Base-by-base conservation (phyloP, 2,329 filamentous ascomycete species). In the Sarocladium brachiariae region DNA sequence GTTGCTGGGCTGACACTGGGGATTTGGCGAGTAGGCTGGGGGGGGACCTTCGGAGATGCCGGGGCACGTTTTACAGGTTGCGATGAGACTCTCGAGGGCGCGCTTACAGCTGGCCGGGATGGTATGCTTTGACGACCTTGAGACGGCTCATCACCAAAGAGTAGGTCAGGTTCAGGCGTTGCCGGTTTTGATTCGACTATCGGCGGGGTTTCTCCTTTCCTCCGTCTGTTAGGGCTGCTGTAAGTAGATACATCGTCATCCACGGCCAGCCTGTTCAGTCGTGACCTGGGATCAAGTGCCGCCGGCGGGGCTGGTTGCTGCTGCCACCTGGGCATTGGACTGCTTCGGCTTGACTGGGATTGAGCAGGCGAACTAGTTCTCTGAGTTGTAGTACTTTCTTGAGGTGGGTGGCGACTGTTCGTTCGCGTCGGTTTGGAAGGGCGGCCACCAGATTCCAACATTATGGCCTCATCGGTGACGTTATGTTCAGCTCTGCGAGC, bases 211-310 rank as follows among this genome's bases (percentile, higher is more conserved):
- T 81, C 67, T 65, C 43, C 52, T 55, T 85, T 89, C 66, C 85
- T 92, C 61, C 90, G 80, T 57, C 90, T 79, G 19, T 87, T 87
- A 46, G 90, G 88, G 63, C 91, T 96, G 51, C 96, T 77, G 64
- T 97, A 96, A 25, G 85, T 87, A 58, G 95, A 83, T 13, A 87
- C 84, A 64, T 96, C 84, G 55, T 95, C 86, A 61, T 96, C 90
- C 10, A 86, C 76, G 0, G 80, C 80, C 61, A 89, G 79, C 57
- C 86, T 83, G 53, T 78, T 87, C 11, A 96, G 72, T 50, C 85
- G 83, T 8, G 78, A 71, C 50, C 60, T 65, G 2, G 65, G 54
- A 46, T 67, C 66, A 21, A 63, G 61, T 24, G 57, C 63, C 35
- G 66, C 60, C 19, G 72, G 69, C n/a, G 72, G 60, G 6, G 56